Base-by-base conservation (phyloP, 139 green algal genomes). In the Tetraselmis striata region DNA sequence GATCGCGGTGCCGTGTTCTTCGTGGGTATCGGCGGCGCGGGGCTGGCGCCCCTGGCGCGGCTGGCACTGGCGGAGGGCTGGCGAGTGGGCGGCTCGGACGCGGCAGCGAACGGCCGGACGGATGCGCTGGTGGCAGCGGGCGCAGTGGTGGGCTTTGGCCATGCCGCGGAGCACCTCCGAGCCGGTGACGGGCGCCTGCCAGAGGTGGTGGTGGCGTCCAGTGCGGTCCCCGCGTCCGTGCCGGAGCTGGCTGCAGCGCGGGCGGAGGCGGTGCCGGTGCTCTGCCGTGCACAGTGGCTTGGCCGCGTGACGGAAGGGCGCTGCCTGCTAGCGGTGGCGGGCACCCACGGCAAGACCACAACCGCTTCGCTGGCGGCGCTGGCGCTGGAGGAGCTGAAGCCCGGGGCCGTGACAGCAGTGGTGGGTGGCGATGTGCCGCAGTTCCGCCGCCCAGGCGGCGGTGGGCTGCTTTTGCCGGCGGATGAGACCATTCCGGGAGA, bases 331-430 rank as follows among this genome's bases (percentile, higher is more conserved):
- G 77, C 77, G 25, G 77, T 81, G 5, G 77, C 77, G 5, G 77
- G 77, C 5, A 81, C 77, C n/a, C 77, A 81, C 32, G 77, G 77
- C 24, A 81, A 81, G 25, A 81, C n/a, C 23, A 81, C 77, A 2
- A 81, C 77, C 2, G 5, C 23, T 18, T 2, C 77, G 22, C 77
- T 81, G 77, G 25, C 27, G 5, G 77, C n/a, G 25, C 2, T 32
- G 24, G 77, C 23, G 22, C 25, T 81, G n/a, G 22, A 18, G 2
- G 23, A 58, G 2, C 31, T 29, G 28, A 31, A 22, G 28, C 31
- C 2, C n/a, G 77, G 77, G 5, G 25, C 77, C 2, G 26, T 59
- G 25, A 58, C 28, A 2, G 26, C 77, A 22, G n/a, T 81, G n/a
- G 32, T 81, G 2, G 77, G 77, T 2, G 31, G 26, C 31, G 2